Evolutionary conservation across 2,329 filamentous ascomycete genomes (phyloP), one percentile per base, ranked within the genome.

Genomic region (Trichophaea hybrida): DNA sequence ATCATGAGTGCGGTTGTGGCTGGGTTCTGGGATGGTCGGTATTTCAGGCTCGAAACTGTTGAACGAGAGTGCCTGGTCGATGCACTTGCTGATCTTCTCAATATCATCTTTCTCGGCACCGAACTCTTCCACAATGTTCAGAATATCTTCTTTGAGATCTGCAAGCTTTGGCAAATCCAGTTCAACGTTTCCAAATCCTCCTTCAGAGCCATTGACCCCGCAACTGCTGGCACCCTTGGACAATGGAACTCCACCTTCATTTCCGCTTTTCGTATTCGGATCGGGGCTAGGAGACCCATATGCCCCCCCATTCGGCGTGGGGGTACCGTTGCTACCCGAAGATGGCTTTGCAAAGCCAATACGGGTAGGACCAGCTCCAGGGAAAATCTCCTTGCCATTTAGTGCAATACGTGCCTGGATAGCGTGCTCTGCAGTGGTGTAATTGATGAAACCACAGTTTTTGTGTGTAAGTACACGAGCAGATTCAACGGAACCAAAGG

Each of bases 371-470:
- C 93, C 93, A 60, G 90, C 90, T 58, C 93, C 93, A 6, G 93
- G 93, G 76, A 98, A 98, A 62, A 98, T 96, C 72, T 98, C 93
- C 73, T 95, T 96, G 69, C 89, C 89, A 69, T 97, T 97, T 73
- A 95, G 83, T 70, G 84, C 80, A 12, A 83, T 83, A 72, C 91
- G 94, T 13, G 93, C 93, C 61, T 88, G 83, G 43, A 96, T 84
- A 59, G 93, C 93, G 70, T 88, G 94, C 65, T 97, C 90, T 34
- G 93, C 75, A 61, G 82, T 84, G 73, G 97, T 89, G 69, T 95
- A 98, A 73, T 98, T 98, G 70, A 98, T 91, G 68, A 98, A 98
- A 2, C 91, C 93, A 71, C 93, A 98, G 73, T 95, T 97, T 78
- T 98, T 98, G 76, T 98, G 89, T 0, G 93, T 97, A 63, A 98